phyloP scores from a whole-genome alignment of 495 filamentous ascomycete species.

The Aspergillus carlsbadensis region DNA sequence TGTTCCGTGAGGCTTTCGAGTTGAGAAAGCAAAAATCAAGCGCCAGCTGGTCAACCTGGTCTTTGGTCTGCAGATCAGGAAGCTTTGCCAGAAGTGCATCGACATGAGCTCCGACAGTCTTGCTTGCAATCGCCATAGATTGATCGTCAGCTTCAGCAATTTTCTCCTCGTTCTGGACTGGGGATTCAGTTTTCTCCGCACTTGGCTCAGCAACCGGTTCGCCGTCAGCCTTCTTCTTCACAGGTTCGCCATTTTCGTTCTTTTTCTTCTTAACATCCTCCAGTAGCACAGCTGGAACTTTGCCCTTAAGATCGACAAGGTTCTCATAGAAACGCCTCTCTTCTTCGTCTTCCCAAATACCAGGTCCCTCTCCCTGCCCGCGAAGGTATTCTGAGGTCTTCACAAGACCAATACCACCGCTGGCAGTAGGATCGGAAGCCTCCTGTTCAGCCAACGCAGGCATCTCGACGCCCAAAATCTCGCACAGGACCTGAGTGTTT shows the following conservation, averaged over 20 bases:
- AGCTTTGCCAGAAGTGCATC: slow-evolving; percentile 86
- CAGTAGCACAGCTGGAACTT: slow-evolving; percentile 87
- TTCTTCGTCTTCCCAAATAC: slow-evolving; percentile 99
- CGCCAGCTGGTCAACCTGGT: slow-evolving; percentile 85
- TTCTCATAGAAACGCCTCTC: slow-evolving; percentile 98
- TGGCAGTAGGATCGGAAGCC: slow-evolving; percentile 56
- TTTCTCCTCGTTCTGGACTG: slow-evolving; percentile 44
- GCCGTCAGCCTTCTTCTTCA: slow-evolving; percentile 50
- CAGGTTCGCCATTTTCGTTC: slow-evolving; percentile 64
- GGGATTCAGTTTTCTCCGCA: slow-evolving; percentile 31
- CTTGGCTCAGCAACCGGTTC: slow-evolving; percentile 28
- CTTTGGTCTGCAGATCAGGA: slow-evolving; percentile 86
- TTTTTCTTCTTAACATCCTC: slow-evolving; percentile 98
- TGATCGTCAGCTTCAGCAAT: slow-evolving; percentile 71
- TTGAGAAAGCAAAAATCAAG: slow-evolving; percentile 98
- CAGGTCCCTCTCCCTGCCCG: slow-evolving; percentile 85
- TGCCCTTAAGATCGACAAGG: slow-evolving; percentile 89
- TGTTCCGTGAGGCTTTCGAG: slow-evolving; percentile 94
- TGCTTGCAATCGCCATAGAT: slow-evolving; percentile 93
- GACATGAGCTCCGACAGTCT: slow-evolving; percentile 95
- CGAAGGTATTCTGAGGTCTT: slow-evolving; percentile 92
- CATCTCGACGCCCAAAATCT: slow-evolving; percentile 90
- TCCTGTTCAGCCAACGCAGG: slow-evolving; percentile 86
- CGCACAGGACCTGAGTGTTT: slow-evolving; percentile 89
- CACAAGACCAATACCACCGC: slow-evolving; percentile 85